Conservation (phyloP, 1,139 yeast species). For the Geotrichum phurueaensis region DNA sequence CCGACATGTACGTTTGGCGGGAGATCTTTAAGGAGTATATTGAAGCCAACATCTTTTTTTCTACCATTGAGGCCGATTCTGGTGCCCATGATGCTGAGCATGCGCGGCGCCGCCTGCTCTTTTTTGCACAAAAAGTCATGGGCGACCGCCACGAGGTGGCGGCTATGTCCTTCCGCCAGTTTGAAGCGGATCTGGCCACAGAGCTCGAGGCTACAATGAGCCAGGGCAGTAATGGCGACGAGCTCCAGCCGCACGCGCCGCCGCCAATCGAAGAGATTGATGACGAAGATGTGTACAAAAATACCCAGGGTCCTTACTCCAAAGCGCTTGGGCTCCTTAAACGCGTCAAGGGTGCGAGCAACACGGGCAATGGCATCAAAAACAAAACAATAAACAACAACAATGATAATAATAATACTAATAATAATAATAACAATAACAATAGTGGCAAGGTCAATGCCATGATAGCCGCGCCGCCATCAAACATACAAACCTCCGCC, state of each 20-base stretch:
- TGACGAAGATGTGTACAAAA: not conserved
- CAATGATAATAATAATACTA: not conserved
- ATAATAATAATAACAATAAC: not conserved
- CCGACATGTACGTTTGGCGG: constrained; percentile 67
- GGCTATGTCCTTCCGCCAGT: constrained; percentile 8
- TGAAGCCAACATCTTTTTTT: constrained; percentile 61
- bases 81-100: constrained; percentile 41
- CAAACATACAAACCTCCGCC: not conserved
- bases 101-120: constrained; percentile 35
- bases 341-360: not conserved
- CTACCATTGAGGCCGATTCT: constrained; percentile 46
- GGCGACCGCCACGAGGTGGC: constrained; percentile 13
- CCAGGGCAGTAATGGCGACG: not conserved
- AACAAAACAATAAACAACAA: not conserved
- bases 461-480: not conserved
- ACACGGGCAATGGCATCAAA: not conserved
- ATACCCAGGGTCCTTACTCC: constrained; percentile 4
- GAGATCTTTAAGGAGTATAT: constrained; percentile 58
- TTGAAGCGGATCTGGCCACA: constrained; percentile 3
- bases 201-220: not conserved
- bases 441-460: not conserved
- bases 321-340: constrained; percentile 2
- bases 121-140: constrained; percentile 39
- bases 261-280: not conserved
- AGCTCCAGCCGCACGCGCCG: not conserved